phyloP scores from a whole-genome alignment of 441 rosid genomes.

The Syzygium malaccense region DNA sequence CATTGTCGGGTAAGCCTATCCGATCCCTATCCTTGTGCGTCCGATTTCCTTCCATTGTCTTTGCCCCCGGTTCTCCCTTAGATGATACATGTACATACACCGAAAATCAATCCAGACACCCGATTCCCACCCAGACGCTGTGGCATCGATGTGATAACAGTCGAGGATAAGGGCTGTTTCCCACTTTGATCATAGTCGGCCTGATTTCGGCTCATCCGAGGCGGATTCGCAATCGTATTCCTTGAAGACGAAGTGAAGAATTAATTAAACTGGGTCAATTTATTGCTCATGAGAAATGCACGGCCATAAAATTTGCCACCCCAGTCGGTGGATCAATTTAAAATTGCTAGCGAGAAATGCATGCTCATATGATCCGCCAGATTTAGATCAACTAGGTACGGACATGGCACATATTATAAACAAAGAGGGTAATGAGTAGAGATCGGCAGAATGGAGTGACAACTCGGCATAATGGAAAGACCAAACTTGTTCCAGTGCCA shows the following conservation, averaged over 20 bases:
- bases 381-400: not conserved
- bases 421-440: not conserved
- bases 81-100: not conserved
- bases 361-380: not conserved
- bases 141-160: not conserved
- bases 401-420: not conserved
- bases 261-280: not conserved
- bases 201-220: not conserved
- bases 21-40: not conserved
- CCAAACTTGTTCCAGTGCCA: not conserved
- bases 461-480: not conserved
- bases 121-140: not conserved
- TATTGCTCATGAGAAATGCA: not conserved
- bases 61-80: not conserved
- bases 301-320: not conserved
- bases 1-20: conserved; percentile 32
- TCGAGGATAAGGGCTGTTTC: not conserved
- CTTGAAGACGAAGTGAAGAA: not conserved
- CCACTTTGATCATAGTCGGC: not conserved
- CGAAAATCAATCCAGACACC: not conserved
- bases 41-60: not conserved
- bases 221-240: not conserved
- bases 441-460: not conserved
- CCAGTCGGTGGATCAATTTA: not conserved
- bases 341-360: not conserved